Base-by-base conservation (phyloP, 1,284 basidiomycete species). In the Cystobasidium pallidum region DNA sequence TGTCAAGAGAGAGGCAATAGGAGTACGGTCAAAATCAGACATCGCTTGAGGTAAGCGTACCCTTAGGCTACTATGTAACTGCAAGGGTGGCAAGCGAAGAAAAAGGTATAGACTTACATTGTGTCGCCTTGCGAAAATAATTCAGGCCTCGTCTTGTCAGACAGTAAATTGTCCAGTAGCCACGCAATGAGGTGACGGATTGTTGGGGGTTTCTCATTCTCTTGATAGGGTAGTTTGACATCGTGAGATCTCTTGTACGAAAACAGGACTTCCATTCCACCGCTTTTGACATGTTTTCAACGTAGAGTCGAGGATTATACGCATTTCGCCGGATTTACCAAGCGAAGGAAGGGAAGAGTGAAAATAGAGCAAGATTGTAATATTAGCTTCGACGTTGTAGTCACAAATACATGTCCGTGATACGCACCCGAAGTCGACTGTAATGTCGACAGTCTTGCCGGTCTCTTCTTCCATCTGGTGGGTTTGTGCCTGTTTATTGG, bases 71-170 rank as follows among this genome's bases (percentile, higher is more conserved):
- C n/a, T n/a, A n/a, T n/a, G n/a, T 51, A 15, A 15, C 26, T 11
- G 52, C 2, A 41, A 32, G 15, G 8, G 19, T 11, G 26, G 26
- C 4, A 43, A 28, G 19, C n/a, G 26, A 0, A 36, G 32, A n/a
- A 2, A 26, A 6, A 55, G 24, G 6, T n/a, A 39, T 4, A 45
- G 1, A 87, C 91, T 82, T 80, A 96, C 94, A 97, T 91, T 45
- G 89, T 91, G 34, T 87, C 88, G 6, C 88, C 88, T 75, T 97
- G 94, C 62, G 91, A 86, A 79, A 99, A 98, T 73, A 99, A 84
- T 79, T 96, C 94, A 49, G 87, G 87, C 19, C 95, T 84, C 79
- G 95, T 93, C 75, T 86, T 89, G 77, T 79, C 78, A 17, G 74
- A 70, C n/a, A 98, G 84, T 67, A 94, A 80, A 77, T 91, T 87